Conservation (phyloP, 139 green algal genomes). For the Pleodorina starrii region DNA sequence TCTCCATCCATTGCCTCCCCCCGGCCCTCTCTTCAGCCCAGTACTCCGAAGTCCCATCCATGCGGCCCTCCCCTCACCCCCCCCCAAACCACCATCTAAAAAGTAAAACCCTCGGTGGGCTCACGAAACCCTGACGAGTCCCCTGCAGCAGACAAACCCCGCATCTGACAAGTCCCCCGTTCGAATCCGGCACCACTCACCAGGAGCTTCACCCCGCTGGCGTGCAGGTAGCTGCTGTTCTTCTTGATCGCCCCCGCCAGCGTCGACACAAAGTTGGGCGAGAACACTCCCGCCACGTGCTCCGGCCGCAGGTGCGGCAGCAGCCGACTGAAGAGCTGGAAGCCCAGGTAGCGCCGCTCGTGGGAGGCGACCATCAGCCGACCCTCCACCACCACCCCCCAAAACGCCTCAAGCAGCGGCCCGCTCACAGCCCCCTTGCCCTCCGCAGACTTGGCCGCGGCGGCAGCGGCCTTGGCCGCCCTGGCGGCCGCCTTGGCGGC, state of each 20-base stretch:
- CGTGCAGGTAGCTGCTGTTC: conserved; percentile 73
- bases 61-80: neutral
- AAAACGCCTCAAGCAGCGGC: conserved; percentile 67
- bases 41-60: no score
- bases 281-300: conserved; percentile 61
- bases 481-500: conserved; percentile 2
- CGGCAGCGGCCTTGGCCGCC: neutral
- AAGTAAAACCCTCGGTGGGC: no score
- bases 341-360: conserved; percentile 76
- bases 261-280: conserved; percentile 66
- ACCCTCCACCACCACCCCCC: conserved; percentile 68
- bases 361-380: conserved; percentile 71
- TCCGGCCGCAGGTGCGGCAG: conserved; percentile 65
- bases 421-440: conserved; percentile 10
- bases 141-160: no score
- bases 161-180: neutral
- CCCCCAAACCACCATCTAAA: neutral
- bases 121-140: no score
- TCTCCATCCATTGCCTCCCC: no score
- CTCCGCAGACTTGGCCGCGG: conserved; percentile 3
- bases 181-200: conserved; percentile 36
- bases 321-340: conserved; percentile 81
- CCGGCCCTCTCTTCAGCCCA: no score
- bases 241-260: conserved; percentile 70
- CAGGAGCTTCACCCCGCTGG: conserved; percentile 69